A percentile compares a stretch with the other conserved stretches of the same genome.
phyloP scores from a whole-genome alignment of 2,329 filamentous ascomycete genomes.

The Calonectria hawksworthii region DNA sequence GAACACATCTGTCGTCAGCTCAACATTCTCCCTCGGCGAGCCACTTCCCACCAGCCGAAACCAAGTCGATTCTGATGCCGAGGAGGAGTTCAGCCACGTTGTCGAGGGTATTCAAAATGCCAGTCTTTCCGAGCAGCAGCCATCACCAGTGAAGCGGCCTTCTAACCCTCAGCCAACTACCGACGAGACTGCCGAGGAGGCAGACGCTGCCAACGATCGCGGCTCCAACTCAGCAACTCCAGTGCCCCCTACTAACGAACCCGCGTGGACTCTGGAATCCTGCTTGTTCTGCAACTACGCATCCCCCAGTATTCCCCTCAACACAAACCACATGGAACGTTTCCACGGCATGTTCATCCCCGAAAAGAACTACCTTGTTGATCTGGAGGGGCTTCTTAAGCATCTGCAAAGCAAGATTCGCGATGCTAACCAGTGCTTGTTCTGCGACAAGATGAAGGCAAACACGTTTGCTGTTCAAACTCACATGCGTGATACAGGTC shows the following conservation, averaged over 20 bases:
- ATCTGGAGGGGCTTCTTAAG: conserved; percentile 84
- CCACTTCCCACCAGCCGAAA: conserved; percentile 68
- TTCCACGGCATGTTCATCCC: conserved; percentile 97
- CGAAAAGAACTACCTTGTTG: conserved; percentile 85
- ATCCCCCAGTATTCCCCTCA: conserved; percentile 81
- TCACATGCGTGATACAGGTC: conserved; percentile 96
- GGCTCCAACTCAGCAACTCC: conserved; percentile 61
- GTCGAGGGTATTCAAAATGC: conserved; percentile 83
- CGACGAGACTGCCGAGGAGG: conserved; percentile 59
- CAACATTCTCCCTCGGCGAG: conserved; percentile 91
- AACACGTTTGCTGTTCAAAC: conserved; percentile 88
- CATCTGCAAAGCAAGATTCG: conserved; percentile 86
- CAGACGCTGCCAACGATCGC: conserved; percentile 55
- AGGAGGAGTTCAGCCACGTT: conserved; percentile 83
- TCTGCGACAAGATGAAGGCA: conserved; percentile 86
- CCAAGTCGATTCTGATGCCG: conserved; percentile 75
- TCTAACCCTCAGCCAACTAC: conserved; percentile 63
- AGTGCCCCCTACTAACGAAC: conserved; percentile 48
- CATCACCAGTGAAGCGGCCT: conserved; percentile 68
- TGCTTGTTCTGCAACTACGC: conserved; percentile 96
- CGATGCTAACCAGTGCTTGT: conserved; percentile 86
- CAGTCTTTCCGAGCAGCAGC: conserved; percentile 70
- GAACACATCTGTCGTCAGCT: conserved; percentile 87
- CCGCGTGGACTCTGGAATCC: conserved; percentile 61
- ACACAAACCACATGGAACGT: conserved; percentile 89